A percentile compares a stretch with the other conserved stretches of the same genome.
These are phyloP conservation scores for Podila epigama DNA, from an alignment of 192 early-diverging fungal genomes.

Conservation along the genomic window DNA sequence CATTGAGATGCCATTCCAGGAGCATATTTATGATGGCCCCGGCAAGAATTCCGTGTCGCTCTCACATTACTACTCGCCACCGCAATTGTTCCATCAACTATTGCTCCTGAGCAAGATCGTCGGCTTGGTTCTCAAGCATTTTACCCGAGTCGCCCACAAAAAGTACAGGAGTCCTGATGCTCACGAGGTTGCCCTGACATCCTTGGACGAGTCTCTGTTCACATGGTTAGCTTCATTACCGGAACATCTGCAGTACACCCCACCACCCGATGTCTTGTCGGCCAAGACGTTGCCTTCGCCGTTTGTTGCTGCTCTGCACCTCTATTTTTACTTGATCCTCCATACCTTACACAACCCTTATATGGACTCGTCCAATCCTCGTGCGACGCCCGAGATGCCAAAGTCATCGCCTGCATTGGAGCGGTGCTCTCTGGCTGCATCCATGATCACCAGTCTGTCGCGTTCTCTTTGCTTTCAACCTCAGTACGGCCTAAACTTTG, in stretches of 20 bases:
- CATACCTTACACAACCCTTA: conserved; percentile 64
- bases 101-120: conserved; percentile 44
- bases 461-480: conserved; percentile 47
- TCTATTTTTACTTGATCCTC: conserved; percentile 61
- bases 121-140: conserved; percentile 42
- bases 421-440: conserved; percentile 42
- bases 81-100: conserved; percentile 42
- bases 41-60: conserved; percentile 43
- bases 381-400: conserved; percentile 43
- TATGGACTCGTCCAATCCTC: conserved; percentile 50
- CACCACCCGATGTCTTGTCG: conserved; percentile 28
- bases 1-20: conserved; percentile 45
- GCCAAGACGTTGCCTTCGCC: conserved; percentile 40
- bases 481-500: conserved; percentile 48
- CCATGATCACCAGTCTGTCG: conserved; percentile 44
- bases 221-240: conserved; percentile 58
- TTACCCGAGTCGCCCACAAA: conserved; percentile 43
- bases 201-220: conserved; percentile 49
- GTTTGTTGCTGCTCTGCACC: conserved; percentile 49
- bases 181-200: conserved; percentile 37
- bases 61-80: conserved; percentile 44
- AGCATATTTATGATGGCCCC: conserved; percentile 46
- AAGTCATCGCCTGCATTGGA: conserved; percentile 36
- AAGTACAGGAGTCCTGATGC: conserved; percentile 37
- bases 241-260: conserved; percentile 59